phyloP scores from a whole-genome alignment of 2,329 filamentous ascomycete genomes.

The Hymenoscyphus scutula region DNA sequence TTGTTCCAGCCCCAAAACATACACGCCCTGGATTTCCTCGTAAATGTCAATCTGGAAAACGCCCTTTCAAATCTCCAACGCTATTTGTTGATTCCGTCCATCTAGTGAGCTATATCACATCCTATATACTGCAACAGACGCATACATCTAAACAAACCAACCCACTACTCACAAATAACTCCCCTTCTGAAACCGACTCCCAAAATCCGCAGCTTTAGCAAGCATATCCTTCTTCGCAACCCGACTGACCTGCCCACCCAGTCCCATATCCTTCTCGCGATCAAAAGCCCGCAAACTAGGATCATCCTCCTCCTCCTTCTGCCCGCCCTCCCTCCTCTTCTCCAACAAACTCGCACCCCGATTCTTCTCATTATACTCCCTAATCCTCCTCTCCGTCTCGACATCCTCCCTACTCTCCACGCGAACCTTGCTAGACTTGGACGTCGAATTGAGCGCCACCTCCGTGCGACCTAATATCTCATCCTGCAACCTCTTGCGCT shows the following conservation, averaged over 20 bases:
- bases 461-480: conserved; percentile 71
- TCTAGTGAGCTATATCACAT: neutral
- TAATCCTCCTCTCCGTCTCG: conserved; percentile 49
- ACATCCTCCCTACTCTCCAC: conserved; percentile 38
- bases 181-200: conserved; percentile 41
- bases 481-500: conserved; percentile 74
- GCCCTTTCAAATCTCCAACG: too few relatives aligned
- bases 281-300: conserved; percentile 88
- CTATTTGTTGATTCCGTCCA: too few relatives aligned
- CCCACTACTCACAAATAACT: conserved; percentile 49
- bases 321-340: conserved; percentile 32
- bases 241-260: conserved; percentile 68
- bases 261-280: conserved; percentile 87
- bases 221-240: conserved; percentile 76
- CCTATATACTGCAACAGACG: neutral
- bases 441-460: conserved; percentile 11
- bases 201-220: conserved; percentile 76
- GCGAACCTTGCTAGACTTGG: conserved; percentile 19
- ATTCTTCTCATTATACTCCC: conserved; percentile 56
- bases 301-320: conserved; percentile 74
- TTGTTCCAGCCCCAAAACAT: too few relatives aligned
- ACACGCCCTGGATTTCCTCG: too few relatives aligned
- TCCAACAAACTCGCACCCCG: conserved; percentile 59
- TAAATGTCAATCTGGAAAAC: too few relatives aligned
- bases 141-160: neutral